These are phyloP conservation scores for Cornus suecica DNA, from an alignment of 148 eudicot species.

Conservation along the genomic window DNA sequence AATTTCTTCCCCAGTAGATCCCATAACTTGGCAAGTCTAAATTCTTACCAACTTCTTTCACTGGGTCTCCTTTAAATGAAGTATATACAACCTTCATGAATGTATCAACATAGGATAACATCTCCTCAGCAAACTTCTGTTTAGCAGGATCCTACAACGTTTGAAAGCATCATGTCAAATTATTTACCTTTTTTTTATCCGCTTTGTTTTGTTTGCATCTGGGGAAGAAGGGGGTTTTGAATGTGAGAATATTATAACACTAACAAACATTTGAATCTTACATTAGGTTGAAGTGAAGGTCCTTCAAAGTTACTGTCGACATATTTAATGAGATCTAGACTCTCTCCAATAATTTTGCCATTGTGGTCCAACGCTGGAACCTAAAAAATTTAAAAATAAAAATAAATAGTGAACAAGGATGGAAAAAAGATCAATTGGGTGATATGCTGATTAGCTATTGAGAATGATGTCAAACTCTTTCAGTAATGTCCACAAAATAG, in stretches of 20 bases:
- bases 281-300: constrained; percentile 60
- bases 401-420: background rate
- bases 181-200: too few species aligned
- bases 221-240: background rate
- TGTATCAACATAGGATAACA: constrained; percentile 42
- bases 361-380: constrained; percentile 80
- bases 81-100: constrained; percentile 21
- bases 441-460: background rate
- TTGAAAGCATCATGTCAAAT: background rate
- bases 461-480: background rate
- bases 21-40: background rate
- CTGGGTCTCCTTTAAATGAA: constrained; percentile 47
- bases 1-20: background rate
- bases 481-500: background rate
- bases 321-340: constrained; percentile 68
- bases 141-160: constrained; percentile 61
- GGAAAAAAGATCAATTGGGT: background rate
- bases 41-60: constrained; percentile 45
- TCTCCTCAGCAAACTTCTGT: constrained; percentile 57
- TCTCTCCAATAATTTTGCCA: constrained; percentile 59
- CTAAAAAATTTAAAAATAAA: constrained; percentile 22
- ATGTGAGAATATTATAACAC: background rate
- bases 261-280: constrained; percentile 25
- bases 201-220: background rate
- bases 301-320: constrained; percentile 70